Conservation (phyloP, 208 protist genomes). For the Giardia duodenalis region DNA sequence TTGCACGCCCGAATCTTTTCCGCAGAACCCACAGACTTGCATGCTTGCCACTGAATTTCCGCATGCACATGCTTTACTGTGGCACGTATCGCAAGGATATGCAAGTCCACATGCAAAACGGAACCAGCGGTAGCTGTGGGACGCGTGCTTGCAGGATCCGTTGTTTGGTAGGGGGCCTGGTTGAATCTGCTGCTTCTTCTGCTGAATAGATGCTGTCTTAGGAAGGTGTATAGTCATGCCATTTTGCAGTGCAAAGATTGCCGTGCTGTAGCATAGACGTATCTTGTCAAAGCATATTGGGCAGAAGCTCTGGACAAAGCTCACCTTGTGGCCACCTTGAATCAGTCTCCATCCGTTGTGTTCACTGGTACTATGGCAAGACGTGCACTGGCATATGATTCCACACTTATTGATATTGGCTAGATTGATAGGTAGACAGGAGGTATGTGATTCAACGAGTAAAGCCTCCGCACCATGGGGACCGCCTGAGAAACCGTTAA, state of each 20-base stretch:
- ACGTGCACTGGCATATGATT: neutral
- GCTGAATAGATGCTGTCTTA: neutral
- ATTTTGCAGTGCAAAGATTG: neutral
- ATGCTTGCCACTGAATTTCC: neutral
- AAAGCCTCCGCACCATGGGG: constrained; percentile 1
- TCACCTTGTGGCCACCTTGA: neutral
- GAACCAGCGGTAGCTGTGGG: neutral
- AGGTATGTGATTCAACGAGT: neutral
- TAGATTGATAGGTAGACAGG: neutral
- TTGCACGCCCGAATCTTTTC: neutral
- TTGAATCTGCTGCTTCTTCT: neutral
- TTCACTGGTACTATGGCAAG: neutral
- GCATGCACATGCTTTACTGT: neutral
- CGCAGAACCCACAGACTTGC: constrained; percentile 18
- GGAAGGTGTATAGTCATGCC: neutral
- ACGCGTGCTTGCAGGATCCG: neutral
- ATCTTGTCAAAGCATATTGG: constrained; percentile 9
- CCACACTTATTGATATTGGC: neutral
- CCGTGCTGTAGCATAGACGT: neutral
- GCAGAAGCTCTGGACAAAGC: neutral
- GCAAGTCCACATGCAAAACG: neutral
- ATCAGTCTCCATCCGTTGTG: neutral
- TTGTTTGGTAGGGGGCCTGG: neutral
- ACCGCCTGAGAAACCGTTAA: neutral
- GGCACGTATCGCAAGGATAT: constrained; percentile 23